Evolutionary conservation across 2,329 filamentous ascomycete genomes (phyloP), one percentile per base, ranked within the genome.

Genomic region (Botrytis squamosa): DNA sequence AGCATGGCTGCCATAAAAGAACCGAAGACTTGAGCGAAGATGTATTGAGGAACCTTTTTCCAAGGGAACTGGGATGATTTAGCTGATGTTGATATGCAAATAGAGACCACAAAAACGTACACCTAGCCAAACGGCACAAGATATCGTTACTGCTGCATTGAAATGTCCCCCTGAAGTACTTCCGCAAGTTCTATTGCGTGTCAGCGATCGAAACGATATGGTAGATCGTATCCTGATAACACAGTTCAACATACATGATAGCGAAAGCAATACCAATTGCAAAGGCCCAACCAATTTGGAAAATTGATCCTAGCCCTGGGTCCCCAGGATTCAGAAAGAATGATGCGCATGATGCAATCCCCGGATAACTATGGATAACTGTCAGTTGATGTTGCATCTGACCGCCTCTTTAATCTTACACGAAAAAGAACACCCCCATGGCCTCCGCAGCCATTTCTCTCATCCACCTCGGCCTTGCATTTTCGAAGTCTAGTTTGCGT

Each of bases 191-290:
- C 71, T 72, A 10, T 20, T 65, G 46, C 29, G 33, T 36, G 20
- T 71, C 36, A 66, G 70, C 46, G n/a, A 49, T 10, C n/a, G 60
- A 38, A 10, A 12, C 25, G 55, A 66, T 42, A 66, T 65, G 59
- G 16, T 8, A 12, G 20, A 42, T 8, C n/a, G 18, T 29, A 12
- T 64, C 20, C 16, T 68, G 33, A 36, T 8, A 33, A 8, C 1
- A 71, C 29, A 22, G 25, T 69, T 49, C 22, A 49, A 69, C 71
- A 10, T 69, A 69, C 71, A 89, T 88, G 80, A 89, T 88, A 63
- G 88, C 88, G 76, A 89, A 88, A 22, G 87, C 85, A 77, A 89
- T 88, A 6, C 88, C 88, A 25, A 89, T 78, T 8, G 86, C 86
- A 78, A 87, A 89, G 3, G 86, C 86, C 80, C 83, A 86, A 29